These are phyloP conservation scores for Trametes cubensis DNA, from an alignment of 768 basidiomycete species.

Conservation along the genomic window DNA sequence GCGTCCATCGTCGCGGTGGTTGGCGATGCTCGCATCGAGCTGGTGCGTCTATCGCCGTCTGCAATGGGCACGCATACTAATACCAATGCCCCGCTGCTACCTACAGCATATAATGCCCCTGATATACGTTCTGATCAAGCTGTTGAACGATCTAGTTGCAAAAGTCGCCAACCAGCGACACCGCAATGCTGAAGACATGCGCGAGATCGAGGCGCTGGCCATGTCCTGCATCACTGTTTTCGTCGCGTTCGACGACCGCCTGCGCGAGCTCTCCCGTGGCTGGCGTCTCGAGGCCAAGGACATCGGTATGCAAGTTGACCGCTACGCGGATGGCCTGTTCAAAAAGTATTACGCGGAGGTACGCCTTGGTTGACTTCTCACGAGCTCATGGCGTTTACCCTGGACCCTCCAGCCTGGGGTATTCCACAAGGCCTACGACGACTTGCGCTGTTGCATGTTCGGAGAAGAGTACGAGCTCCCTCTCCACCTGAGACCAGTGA, in stretches of 20 bases:
- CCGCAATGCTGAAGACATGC: background rate
- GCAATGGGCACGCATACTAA: too few species aligned
- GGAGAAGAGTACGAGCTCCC: background rate
- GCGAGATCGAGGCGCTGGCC: constrained; percentile 5
- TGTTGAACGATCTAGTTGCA: too few species aligned
- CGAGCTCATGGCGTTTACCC: too few species aligned
- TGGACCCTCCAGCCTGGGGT: background rate
- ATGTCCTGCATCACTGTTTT: constrained; percentile 11
- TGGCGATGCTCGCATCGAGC: constrained; percentile 8
- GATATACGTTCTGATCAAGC: constrained; percentile 1
- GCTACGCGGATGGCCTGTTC: constrained; percentile 20
- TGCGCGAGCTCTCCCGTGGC: constrained; percentile 1
- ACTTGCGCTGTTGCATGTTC: background rate
- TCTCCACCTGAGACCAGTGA: background rate
- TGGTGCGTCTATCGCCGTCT: constrained; percentile 10
- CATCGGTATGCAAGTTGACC: constrained; percentile 12
- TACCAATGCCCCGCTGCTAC: too few species aligned
- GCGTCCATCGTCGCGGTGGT: background rate
- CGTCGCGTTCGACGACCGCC: constrained; percentile 13
- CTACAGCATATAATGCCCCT: constrained; percentile 14
- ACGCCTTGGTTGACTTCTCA: background rate
- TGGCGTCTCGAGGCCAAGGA: constrained; percentile 19
- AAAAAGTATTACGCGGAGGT: constrained; percentile 1
- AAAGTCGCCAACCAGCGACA: background rate
- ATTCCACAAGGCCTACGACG: constrained; percentile 1